Base-by-base conservation (phyloP, 2,329 filamentous ascomycete species). In the Pseudogymnoascus sp. region DNA sequence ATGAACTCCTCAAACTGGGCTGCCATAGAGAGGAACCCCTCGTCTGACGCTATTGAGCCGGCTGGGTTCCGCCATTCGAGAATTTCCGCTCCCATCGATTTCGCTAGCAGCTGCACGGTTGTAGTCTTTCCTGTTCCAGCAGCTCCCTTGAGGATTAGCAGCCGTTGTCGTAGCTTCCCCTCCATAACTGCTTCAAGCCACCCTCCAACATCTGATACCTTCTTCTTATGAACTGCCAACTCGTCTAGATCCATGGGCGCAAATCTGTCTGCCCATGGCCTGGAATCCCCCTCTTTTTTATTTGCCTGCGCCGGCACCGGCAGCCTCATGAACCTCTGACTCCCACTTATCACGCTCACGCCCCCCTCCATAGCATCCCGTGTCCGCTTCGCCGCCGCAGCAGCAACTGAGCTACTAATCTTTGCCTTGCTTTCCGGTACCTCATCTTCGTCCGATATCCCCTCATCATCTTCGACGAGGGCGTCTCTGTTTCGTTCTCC, bases 81-180 rank as follows among this genome's bases (percentile, higher is more conserved):
- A 31, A 98, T 78, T 67, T 93, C 85, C 65, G 89, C 87, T 1
- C 83, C 84, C 79, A 98, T 79, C n/a, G 89, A 85, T 67, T 85
- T 85, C 4, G 93, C 89, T 37, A 99, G 81, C 21, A 96, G 79
- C 10, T 84, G 84, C 62, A 98, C 73, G 0, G 93, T 96, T 0
- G 92, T 92, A 0, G 95, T 98, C 77, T 99, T 99, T 31, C 92
- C 95, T 36, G 90, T 90, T 19, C 95, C 95, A 45, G 95, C 93
- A 36, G 92, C 87, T 10, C 95, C 95, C 75, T 96, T 96, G 48
- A 99, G 80, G 28, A 99, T 81, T 64, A 97, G 82, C 64, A 97
- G 73, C 66, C 90, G 84, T 79, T 96, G 86, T 65, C 84, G 80
- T 75, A 84, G 77, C 39, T 80, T 79, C 14, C 90, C 90, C 25